Evolutionary conservation across 2,329 filamentous ascomycete species (phyloP).

Genomic region (Fusarium sp.): DNA sequence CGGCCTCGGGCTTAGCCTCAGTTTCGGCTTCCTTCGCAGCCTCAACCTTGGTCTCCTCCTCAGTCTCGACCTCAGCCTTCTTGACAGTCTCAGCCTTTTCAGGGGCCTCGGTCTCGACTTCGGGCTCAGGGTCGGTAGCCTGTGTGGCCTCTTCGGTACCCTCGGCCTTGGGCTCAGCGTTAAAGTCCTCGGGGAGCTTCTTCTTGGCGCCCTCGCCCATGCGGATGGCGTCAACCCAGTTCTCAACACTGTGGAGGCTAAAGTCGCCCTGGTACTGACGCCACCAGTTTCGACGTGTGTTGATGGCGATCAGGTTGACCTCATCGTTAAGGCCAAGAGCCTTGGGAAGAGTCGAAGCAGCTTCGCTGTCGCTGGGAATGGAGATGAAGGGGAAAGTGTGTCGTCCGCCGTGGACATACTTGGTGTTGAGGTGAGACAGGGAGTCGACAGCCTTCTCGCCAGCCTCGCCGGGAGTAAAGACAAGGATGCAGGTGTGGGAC

Average conservation of each 20-base stretch:
- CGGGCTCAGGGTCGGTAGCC: conserved; percentile 45
- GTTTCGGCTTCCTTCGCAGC: conserved; percentile 13
- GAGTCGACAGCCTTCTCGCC: conserved; percentile 70
- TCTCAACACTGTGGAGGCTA: conserved; percentile 74
- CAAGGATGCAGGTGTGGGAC: conserved; percentile 86
- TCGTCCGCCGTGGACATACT: conserved; percentile 74
- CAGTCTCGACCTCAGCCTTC: conserved; percentile 36
- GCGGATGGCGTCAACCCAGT: conserved; percentile 91
- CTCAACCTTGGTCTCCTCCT: conserved; percentile 15
- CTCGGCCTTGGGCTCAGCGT: conserved; percentile 55
- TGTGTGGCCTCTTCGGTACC: conserved; percentile 43
- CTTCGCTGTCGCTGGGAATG: conserved; percentile 66
- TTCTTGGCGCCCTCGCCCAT: conserved; percentile 88
- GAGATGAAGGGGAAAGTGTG: conserved; percentile 87
- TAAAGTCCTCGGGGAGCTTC: conserved; percentile 74
- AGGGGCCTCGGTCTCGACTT: conserved; percentile 41
- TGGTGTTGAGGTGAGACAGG: conserved; percentile 80
- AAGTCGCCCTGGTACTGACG: conserved; percentile 76
- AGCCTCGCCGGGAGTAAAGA: conserved; percentile 70
- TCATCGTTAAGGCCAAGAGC: conserved; percentile 70
- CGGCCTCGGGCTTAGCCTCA: conserved; percentile 36
- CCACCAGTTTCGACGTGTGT: conserved; percentile 89
- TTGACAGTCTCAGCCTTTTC: conserved; percentile 40
- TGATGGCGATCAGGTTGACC: conserved; percentile 83
- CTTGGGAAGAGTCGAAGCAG: conserved; percentile 57